A percentile compares a stretch with the other conserved stretches of the same genome.
Conservation (phyloP, 495 filamentous ascomycete genomes). For the Lasiosphaeris hirsuta region DNA sequence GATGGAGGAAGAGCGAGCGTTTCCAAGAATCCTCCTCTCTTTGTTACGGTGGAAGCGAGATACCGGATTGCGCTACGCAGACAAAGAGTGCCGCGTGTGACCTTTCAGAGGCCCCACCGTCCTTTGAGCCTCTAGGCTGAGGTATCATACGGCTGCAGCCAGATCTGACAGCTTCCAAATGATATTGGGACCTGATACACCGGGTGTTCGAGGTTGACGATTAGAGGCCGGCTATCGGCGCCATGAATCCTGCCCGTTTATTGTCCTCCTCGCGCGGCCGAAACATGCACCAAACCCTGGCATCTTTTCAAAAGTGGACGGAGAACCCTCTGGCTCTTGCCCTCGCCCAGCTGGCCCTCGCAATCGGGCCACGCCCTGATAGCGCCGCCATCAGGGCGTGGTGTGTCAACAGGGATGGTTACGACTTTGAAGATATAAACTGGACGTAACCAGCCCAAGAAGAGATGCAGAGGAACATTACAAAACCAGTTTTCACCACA, state of each 20-base stretch:
- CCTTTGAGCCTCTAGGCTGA: conserved; percentile 6
- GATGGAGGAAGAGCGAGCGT: background rate
- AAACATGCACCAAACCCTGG: conserved; percentile 2
- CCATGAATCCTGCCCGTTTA: conserved; percentile 6
- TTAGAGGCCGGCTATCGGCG: conserved; percentile 2
- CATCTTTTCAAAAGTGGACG: conserved; percentile 5
- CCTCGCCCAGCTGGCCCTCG: conserved; percentile 2
- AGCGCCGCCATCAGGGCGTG: conserved; percentile 5
- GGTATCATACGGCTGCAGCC: conserved; percentile 4
- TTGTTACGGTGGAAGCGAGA: conserved; percentile 7
- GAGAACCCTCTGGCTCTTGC: conserved; percentile 4
- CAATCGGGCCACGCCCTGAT: conserved; percentile 2
- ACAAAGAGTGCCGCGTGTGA: conserved; percentile 6
- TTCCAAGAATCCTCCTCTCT: conserved; percentile 3
- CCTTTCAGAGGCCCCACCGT: conserved; percentile 5
- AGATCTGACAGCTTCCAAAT: conserved; percentile 1
- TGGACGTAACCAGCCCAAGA: conserved; percentile 2
- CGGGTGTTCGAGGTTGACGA: conserved; percentile 6
- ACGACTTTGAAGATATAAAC: conserved; percentile 4
- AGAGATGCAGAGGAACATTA: conserved; percentile 5
- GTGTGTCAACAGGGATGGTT: conserved; percentile 5
- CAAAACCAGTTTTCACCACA: conserved; percentile 6
- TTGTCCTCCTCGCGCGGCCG: conserved; percentile 5
- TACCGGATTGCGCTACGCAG: conserved; percentile 3
- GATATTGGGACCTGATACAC: conserved; percentile 7